These are phyloP conservation scores for Blastobotrys americana DNA, from an alignment of 805 yeast genomes.

Conservation along the genomic window DNA sequence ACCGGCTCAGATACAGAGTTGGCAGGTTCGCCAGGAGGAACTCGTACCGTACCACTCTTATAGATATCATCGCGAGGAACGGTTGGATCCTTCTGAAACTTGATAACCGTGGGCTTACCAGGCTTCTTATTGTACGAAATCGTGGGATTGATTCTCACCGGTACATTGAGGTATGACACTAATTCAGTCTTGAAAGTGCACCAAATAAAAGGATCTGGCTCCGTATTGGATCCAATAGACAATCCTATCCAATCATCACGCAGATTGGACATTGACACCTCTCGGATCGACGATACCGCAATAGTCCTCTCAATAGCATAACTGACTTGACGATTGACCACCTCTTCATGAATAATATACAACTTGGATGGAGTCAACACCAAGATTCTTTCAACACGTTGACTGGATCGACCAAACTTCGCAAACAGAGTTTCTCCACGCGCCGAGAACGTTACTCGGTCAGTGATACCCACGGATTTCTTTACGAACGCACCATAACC, in stretches of 20 bases:
- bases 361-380: slow-evolving; percentile 57
- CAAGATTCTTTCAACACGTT: slow-evolving; percentile 63
- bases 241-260: slow-evolving; percentile 94
- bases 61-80: slow-evolving; percentile 72
- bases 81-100: slow-evolving; percentile 53
- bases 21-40: slow-evolving; percentile 71
- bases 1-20: slow-evolving; percentile 61
- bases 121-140: slow-evolving; percentile 87
- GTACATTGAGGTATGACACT: slow-evolving; percentile 58
- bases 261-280: slow-evolving; percentile 59
- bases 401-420: slow-evolving; percentile 89
- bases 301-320: slow-evolving; percentile 59
- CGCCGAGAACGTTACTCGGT: slow-evolving; percentile 64
- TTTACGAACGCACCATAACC: slow-evolving; percentile 60
- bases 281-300: slow-evolving; percentile 50
- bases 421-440: slow-evolving; percentile 75
- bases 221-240: slow-evolving; percentile 41
- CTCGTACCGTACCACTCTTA: slow-evolving; percentile 83
- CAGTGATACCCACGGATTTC: slow-evolving; percentile 60
- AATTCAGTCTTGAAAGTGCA: slow-evolving; percentile 86
- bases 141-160: slow-evolving; percentile 60
- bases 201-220: slow-evolving; percentile 76
- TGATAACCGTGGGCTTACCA: slow-evolving; percentile 66
- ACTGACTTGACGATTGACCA: slow-evolving; percentile 53
- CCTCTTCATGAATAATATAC: slow-evolving; percentile 64